Evolutionary conservation across 768 basidiomycete species (phyloP).

Genomic region (Naematelia aurantialba): DNA sequence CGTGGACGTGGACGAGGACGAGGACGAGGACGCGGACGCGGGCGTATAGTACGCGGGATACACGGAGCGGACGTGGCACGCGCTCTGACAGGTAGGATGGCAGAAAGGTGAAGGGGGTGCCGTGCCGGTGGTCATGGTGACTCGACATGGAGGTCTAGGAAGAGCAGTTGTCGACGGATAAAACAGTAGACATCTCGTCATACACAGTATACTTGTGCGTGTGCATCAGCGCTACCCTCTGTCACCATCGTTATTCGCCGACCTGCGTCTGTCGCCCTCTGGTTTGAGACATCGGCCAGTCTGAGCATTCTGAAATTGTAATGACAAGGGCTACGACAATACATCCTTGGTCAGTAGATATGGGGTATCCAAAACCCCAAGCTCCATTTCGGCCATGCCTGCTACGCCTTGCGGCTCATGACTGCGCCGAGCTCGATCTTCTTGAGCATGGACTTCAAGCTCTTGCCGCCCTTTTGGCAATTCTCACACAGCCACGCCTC

Average conservation of each 20-base stretch:
- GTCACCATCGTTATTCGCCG: not conserved
- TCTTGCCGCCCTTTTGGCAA: slow-evolving; percentile 65
- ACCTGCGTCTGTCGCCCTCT: not conserved
- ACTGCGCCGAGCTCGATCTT: slow-evolving; percentile 50
- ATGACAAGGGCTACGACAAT: too few species aligned
- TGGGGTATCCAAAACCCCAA: not conserved
- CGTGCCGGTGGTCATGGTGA: too few species aligned
- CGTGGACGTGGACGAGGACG: not conserved
- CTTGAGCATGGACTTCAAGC: slow-evolving; percentile 48
- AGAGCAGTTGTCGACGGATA: not conserved
- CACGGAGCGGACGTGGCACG: not conserved
- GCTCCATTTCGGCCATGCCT: too few species aligned
- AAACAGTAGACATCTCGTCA: not conserved
- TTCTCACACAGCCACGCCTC: slow-evolving; percentile 80
- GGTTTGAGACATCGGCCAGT: too few species aligned
- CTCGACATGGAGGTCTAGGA: too few species aligned
- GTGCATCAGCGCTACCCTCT: not conserved
- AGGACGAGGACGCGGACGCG: not conserved
- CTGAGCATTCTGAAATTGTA: too few species aligned
- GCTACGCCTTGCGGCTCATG: slow-evolving; percentile 17
- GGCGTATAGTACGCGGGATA: not conserved
- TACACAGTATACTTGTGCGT: not conserved
- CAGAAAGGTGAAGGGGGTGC: too few species aligned
- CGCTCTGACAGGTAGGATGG: too few species aligned
- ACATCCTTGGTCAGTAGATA: not conserved